Evolutionary conservation across 139 green algal species (phyloP).

Genomic region (Eudorina sp.): DNA sequence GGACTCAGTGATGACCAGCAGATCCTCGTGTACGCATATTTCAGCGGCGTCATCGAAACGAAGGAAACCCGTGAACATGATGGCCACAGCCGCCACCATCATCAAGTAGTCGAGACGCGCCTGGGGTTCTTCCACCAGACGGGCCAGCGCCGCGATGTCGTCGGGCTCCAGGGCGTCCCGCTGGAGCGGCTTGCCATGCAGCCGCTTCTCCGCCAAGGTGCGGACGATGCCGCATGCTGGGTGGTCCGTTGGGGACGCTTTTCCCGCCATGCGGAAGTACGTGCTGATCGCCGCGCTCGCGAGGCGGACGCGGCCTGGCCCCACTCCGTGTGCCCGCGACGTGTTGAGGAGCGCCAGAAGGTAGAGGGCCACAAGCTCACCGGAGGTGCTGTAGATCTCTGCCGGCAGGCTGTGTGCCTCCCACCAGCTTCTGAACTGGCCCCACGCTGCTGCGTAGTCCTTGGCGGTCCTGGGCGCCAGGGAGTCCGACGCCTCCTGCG

Average conservation of each 20-base stretch:
- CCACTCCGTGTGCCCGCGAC: not conserved
- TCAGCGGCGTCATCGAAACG: not conserved
- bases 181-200: not conserved
- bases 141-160: not conserved
- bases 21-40: not conserved
- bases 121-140: not conserved
- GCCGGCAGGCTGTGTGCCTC: no score
- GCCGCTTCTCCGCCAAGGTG: not conserved
- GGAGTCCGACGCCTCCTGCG: no score
- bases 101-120: not conserved
- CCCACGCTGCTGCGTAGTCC: not conserved
- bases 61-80: constrained; percentile 29
- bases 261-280: not conserved
- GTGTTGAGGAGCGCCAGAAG: not conserved
- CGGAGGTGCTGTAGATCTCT: not conserved
- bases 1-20: not conserved
- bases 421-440: not conserved
- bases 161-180: not conserved
- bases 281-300: not conserved
- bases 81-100: not conserved
- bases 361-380: not conserved
- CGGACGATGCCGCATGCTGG: not conserved
- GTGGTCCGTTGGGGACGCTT: not conserved
- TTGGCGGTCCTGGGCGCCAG: not conserved
- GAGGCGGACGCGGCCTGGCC: not conserved